Conservation (phyloP, 345 rosid species). For the Xanthoceras sorbifolium region DNA sequence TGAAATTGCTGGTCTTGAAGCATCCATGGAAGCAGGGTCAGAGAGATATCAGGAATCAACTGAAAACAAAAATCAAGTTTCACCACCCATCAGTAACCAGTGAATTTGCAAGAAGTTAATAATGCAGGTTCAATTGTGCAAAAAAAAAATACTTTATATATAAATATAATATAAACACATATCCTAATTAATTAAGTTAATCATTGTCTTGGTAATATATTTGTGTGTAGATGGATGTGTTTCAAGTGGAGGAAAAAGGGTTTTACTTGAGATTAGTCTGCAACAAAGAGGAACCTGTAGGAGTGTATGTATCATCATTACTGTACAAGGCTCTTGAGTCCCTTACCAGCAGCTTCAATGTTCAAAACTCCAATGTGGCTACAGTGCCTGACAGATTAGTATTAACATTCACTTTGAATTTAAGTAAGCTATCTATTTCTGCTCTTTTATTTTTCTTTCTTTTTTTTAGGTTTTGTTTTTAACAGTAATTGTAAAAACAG, state of each 20-base stretch:
- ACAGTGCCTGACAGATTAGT: conserved; percentile 50
- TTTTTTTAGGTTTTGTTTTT: not conserved
- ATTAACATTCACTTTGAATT: conserved; percentile 61
- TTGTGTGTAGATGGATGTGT: conserved; percentile 54
- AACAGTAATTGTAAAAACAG: conserved; percentile 28
- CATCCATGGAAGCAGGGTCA: conserved; percentile 39
- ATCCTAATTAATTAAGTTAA: not conserved
- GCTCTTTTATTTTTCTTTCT: not conserved
- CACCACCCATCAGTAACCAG: conserved; percentile 16
- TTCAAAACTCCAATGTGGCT: conserved; percentile 70
- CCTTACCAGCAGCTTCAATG: conserved; percentile 54
- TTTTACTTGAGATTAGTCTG: conserved; percentile 64
- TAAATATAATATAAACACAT: no score
- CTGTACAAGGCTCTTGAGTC: conserved; percentile 82
- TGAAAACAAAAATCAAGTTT: conserved; percentile 26
- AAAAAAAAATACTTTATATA: no score
- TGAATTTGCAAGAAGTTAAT: conserved; percentile 46
- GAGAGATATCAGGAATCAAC: conserved; percentile 29
- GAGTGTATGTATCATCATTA: conserved; percentile 58
- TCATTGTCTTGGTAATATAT: no score
- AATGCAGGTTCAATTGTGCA: no score
- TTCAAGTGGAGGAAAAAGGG: conserved; percentile 75
- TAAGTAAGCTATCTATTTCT: conserved; percentile 29
- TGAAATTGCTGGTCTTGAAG: conserved; percentile 68
- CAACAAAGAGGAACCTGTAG: conserved; percentile 54